These are phyloP conservation scores for Salix brachista DNA, from an alignment of 345 rosid genomes.

Conservation along the genomic window DNA sequence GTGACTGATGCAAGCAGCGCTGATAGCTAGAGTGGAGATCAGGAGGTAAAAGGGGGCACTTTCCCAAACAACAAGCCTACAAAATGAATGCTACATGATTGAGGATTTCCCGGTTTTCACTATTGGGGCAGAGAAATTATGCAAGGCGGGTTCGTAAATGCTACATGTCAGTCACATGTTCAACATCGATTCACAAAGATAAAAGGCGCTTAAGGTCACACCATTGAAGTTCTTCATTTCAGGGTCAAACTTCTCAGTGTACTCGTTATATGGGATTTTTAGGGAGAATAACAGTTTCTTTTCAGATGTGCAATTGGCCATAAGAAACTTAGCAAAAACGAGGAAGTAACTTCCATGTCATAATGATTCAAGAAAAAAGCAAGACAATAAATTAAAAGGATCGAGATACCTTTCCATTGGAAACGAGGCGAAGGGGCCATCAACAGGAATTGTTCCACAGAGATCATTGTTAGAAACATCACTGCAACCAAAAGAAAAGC, in stretches of 20 bases:
- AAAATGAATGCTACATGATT: not conserved
- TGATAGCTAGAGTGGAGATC: not conserved
- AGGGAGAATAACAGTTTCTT: not conserved
- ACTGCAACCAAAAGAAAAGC: slow-evolving; percentile 31
- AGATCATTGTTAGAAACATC: slow-evolving; percentile 66
- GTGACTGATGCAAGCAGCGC: not conserved
- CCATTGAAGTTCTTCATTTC: not conserved
- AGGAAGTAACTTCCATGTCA: not conserved
- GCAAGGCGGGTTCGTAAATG: not conserved
- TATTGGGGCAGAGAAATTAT: not conserved
- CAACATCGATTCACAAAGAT: not conserved
- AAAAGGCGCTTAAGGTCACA: not conserved
- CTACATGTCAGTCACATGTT: not conserved
- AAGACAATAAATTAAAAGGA: not conserved
- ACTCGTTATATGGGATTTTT: not conserved
- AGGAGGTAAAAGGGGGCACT: not conserved
- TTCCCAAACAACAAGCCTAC: not conserved
- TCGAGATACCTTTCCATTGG: slow-evolving; percentile 47
- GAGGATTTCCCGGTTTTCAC: not conserved
- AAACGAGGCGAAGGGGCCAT: slow-evolving; percentile 60
- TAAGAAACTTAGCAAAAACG: not conserved
- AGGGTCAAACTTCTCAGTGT: not conserved
- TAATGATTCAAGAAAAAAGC: not conserved
- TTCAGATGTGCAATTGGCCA: not conserved
- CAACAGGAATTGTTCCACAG: slow-evolving; percentile 70